Base-by-base conservation (phyloP, 2,329 filamentous ascomycete genomes). In the Ceratocystis eucalypticola region DNA sequence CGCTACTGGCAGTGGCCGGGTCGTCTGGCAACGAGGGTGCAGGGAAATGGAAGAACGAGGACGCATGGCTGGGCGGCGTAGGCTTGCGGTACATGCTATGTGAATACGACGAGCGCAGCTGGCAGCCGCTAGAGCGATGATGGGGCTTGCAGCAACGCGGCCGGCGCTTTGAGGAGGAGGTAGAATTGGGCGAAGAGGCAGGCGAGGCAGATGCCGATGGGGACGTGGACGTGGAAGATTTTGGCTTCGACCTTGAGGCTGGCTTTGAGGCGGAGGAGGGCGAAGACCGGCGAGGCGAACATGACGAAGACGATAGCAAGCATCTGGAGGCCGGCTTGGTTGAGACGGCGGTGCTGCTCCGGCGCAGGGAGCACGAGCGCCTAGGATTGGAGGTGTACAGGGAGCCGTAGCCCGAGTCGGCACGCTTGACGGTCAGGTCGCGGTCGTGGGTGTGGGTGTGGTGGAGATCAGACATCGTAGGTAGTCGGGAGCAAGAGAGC, bases 371-470 rank as follows among this genome's bases (percentile, higher is more conserved):
- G 66, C 72, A 72, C 53, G 74, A 75, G 37, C 71, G 72, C 1
- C 79, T 80, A 17, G 72, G 73, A 7, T 74, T 75, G 1, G 78
- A 76, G 20, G 72, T 70, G 7, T 74, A 73, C 59, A 78, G 76
- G 2, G 82, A 84, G 70, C 81, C 82, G 70, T 85, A 84, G 44
- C 82, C 82, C 0, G 82, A 84, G 71, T 85, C 82, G 68, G 83
- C 81, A 15, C 82, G 78, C 62, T 78, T 77, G 76, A 84, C 83
- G 66, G 72, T 44, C 20, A 62, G 57, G 62, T 90, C 57, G 20
- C 44, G 30, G 5, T 53, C 37, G 37, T 41, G 25, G 57, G 45
- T 33, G 30, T 33, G 30, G 3, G 41, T 4, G 20, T 44, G 28
- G n/a, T 44, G 45, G 7, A 53, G 10, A n/a, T 44, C 41, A 12